Evolutionary conservation across 176 grass and related monocot genomes (phyloP).

Genomic region (Zoysia japonica): DNA sequence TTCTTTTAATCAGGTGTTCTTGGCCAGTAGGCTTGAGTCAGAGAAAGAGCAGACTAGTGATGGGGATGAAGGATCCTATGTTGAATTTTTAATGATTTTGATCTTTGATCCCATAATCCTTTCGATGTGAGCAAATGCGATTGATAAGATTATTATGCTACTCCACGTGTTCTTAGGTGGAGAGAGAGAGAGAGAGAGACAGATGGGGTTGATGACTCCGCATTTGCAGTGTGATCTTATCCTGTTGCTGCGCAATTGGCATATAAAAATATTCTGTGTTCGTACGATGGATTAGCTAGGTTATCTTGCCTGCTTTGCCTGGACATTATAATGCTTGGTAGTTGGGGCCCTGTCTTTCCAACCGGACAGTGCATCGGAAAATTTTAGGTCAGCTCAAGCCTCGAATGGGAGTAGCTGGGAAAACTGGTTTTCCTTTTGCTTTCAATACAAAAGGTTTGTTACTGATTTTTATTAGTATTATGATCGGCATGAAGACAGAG

Average conservation of each 20-base stretch:
- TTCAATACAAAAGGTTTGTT: not conserved
- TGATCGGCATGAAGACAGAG: not conserved
- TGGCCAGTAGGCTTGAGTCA: conserved; percentile 22
- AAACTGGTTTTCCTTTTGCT: not conserved
- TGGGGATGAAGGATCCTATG: conserved; percentile 22
- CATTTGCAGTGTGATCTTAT: conserved; percentile 60
- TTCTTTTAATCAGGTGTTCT: not conserved
- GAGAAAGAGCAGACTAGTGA: not conserved
- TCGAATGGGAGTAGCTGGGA: conserved; percentile 12
- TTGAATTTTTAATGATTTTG: not conserved
- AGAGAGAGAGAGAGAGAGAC: not conserved
- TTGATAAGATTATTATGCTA: not conserved
- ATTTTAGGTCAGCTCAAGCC: conserved; percentile 19
- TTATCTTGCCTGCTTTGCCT: conserved; percentile 46
- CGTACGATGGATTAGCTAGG: conserved; percentile 35
- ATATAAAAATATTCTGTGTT: conserved; percentile 32
- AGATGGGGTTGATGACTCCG: conserved; percentile 24
- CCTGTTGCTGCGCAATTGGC: conserved; percentile 33
- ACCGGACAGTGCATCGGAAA: conserved; percentile 39
- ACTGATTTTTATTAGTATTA: not conserved
- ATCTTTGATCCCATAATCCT: not conserved
- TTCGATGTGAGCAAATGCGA: conserved; percentile 13
- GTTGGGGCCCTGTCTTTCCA: conserved; percentile 39
- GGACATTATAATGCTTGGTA: conserved; percentile 40
- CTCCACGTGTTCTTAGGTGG: not conserved